A percentile compares a stretch with the other conserved stretches of the same genome.
phyloP scores from a whole-genome alignment of 2,329 filamentous ascomycete species.

The Pestalotiopsis sp. region DNA sequence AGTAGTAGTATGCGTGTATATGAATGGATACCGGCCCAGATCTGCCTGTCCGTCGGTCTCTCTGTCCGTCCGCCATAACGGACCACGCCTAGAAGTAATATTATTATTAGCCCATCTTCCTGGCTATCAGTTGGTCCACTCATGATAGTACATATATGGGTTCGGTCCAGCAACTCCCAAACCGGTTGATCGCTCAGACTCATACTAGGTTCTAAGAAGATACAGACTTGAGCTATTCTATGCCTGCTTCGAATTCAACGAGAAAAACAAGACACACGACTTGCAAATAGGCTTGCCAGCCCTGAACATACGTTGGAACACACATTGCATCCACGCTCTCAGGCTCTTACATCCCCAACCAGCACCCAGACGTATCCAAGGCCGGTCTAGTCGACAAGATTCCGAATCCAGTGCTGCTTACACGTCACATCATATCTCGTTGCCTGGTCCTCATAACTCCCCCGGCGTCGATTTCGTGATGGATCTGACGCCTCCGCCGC shows the following conservation, averaged over 20 bases:
- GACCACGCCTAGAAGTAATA: background rate
- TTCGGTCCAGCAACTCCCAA: background rate
- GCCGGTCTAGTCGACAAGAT: background rate
- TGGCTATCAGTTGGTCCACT: background rate
- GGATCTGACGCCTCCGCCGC: conserved; percentile 52
- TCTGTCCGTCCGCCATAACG: background rate
- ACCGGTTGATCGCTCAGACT: background rate
- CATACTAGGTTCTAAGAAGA: background rate
- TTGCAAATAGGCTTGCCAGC: background rate
- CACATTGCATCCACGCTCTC: background rate
- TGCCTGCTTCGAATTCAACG: background rate
- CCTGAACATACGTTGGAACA: background rate
- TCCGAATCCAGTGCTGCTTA: background rate
- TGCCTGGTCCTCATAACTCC: background rate
- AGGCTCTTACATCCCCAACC: background rate
- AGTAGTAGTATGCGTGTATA: background rate
- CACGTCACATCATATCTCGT: conserved; percentile 8
- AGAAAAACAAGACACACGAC: background rate
- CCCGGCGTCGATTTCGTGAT: conserved; percentile 34
- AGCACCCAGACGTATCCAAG: background rate
- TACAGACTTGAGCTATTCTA: background rate
- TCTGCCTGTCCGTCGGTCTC: background rate
- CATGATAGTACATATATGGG: background rate
- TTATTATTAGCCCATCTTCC: background rate
- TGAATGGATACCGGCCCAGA: background rate